Evolutionary conservation across 2,329 filamentous ascomycete genomes (phyloP), one percentile per base, ranked within the genome.

Genomic region (Botrytis sinoallii): DNA sequence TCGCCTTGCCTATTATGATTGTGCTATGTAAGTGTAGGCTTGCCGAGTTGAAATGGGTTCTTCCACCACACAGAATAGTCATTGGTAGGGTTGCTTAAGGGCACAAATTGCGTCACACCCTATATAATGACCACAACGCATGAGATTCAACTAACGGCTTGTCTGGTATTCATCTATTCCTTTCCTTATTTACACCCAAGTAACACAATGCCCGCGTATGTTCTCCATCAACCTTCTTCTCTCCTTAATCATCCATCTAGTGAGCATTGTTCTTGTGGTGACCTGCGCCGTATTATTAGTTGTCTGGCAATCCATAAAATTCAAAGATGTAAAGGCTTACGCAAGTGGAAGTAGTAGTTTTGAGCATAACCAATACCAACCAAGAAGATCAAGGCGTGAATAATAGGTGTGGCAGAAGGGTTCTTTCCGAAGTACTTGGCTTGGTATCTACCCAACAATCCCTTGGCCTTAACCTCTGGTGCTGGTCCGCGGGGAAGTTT

Each of bases 211-310:
- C 66, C 48, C 48, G 66, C 66, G 38, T 38, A 35, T 61, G 46
- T 60, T 64, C 40, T 60, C 42, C 70, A 55, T 44, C 65, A 48
- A 59, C 48, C 61, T 44, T 55, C 32, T 64, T 42, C 55, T 63
- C 29, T 32, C 38, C 35, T 35, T n/a, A 52, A 25, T 40, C 63
- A 46, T 70, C 65, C 74, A 75, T 82, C 87, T 97, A 99, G 89
- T 99, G 96, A 81, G 94, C 93, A 85, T 99, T 97, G 92, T 99
- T 98, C 93, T 99, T 99, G 93, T 98, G 95, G 90, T 99, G 95
- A 81, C 96, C 96, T 99, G 80, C 64, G 82, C 77, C 80, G 76
- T 73, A 73, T 72, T 57, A 57, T 64, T 71, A 71, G 57, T 66
- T 38, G 10, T 52, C 38, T 22, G 38, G 35, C 35, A 9, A 52